Conservation (phyloP, 2,329 filamentous ascomycete species). For the Scytalidium lignicola region DNA sequence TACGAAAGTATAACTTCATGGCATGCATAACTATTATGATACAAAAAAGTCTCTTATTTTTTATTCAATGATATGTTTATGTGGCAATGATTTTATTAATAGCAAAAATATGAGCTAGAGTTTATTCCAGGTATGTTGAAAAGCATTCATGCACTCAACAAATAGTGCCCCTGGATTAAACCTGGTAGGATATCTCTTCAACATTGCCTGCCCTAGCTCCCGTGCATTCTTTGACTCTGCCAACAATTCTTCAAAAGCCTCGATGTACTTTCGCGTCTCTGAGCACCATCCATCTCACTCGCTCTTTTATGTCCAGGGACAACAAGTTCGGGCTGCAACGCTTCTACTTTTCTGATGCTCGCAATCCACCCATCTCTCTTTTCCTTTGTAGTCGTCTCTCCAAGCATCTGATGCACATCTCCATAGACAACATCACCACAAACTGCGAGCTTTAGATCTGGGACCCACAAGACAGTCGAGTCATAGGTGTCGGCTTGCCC, state of each 20-base stretch:
- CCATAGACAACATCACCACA: conserved; percentile 34
- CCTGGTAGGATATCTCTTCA: conserved; percentile 11
- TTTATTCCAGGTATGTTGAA: background rate
- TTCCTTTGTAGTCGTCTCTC: conserved; percentile 26
- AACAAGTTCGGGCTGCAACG: conserved; percentile 25
- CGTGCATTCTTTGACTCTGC: conserved; percentile 5
- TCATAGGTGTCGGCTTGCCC: conserved; percentile 16
- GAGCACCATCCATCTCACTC: conserved; percentile 19
- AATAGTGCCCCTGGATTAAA: conserved; percentile 10
- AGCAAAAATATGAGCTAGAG: background rate
- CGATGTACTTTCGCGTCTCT: conserved; percentile 21
- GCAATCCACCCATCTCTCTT: conserved; percentile 28
- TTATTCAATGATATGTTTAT: too few species aligned
- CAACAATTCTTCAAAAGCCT: conserved; percentile 3
- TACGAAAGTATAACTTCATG: too few species aligned
- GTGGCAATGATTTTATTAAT: too few species aligned
- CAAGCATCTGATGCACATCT: conserved; percentile 29
- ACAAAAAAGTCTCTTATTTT: too few species aligned
- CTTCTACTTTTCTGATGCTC: conserved; percentile 26
- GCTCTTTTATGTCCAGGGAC: conserved; percentile 26
- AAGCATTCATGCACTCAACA: conserved; percentile 5
- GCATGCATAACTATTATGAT: too few species aligned
- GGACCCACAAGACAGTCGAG: conserved; percentile 29
- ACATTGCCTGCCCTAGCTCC: conserved; percentile 11
- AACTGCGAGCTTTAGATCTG: conserved; percentile 27